Conservation (phyloP, 139 green algal genomes). For the Tetradesmus lagerheimii region DNA sequence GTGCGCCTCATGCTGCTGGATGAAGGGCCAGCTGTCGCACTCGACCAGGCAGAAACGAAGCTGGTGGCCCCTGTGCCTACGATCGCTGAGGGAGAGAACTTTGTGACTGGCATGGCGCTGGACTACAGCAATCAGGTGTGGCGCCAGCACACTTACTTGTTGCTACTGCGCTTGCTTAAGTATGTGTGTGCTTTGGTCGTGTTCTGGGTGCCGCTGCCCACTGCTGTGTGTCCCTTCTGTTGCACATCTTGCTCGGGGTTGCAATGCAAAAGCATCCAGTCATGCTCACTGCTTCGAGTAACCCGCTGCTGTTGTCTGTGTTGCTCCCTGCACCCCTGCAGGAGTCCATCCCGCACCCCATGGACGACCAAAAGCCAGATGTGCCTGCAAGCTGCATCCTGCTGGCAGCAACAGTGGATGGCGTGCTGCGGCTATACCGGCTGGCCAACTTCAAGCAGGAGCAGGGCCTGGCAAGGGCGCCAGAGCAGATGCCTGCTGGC, state of each 20-base stretch:
- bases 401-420: conserved; percentile 35
- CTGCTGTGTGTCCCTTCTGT: background rate
- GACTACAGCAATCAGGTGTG: conserved; percentile 47
- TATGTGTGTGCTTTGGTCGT: background rate
- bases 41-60: conserved; percentile 38
- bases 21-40: background rate
- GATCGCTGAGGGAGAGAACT: conserved; percentile 36
- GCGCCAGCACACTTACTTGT: background rate
- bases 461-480: conserved; percentile 5
- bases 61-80: conserved; percentile 34
- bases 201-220: background rate
- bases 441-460: conserved; percentile 30
- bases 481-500: conserved; percentile 19
- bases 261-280: no score
- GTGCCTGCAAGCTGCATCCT: conserved; percentile 32
- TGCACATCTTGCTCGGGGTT: background rate
- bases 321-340: conserved; percentile 20
- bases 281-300: background rate
- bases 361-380: conserved; percentile 7
- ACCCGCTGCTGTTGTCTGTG: background rate
- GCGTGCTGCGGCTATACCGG: conserved; percentile 39
- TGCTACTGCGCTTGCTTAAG: background rate
- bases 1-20: conserved; percentile 9
- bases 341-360: conserved; percentile 30
- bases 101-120: conserved; percentile 34